Evolutionary conservation across 2,329 filamentous ascomycete genomes (phyloP), one percentile per base, ranked within the genome.

Genomic region (Ceratocystis huliohia): DNA sequence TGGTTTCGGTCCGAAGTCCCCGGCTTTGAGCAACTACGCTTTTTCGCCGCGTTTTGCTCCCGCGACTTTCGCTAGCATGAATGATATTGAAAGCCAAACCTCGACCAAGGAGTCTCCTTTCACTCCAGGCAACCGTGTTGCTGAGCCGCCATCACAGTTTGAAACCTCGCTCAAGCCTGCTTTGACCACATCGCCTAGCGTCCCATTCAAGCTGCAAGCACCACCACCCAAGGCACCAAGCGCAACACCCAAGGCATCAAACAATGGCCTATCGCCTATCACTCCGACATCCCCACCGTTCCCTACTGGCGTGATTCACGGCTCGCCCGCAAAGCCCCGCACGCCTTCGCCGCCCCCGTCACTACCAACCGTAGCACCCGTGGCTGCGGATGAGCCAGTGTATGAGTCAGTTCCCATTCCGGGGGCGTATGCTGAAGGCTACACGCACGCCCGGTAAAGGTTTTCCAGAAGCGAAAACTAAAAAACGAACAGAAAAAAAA

Each of bases 331-430:
- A 65, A 74, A 75, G 13, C 72, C 75, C 63, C 79, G 81, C 71
- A 57, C 63, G n/a, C 63, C 63, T 10, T 65, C 62, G 1, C 25
- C 48, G 13, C 57, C 66, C 13, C 41, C 50, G 22, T 53, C 50
- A 1, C 28, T 46, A 44, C 57, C 57, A 20, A 28, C 20, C 8
- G 28, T 61, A 6, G 85, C 86, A 20, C 82, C 82, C 10, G 82
- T 85, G 30, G 88, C 88, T 8, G 86, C 88, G 0, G 88, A 91
- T 61, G 93, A 96, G 80, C 84, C 88, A 71, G 84, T 86, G 62
- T 96, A 96, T 75, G 92, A 87, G 13, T 79, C 87, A 25, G 93
- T 96, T 41, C 90, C 92, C 0, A 96, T 96, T 68, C 93, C 93
- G 0, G 89, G 88, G 5, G 89, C 91, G 0, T 96, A 96, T 73